Conservation (phyloP, 1,139 yeast genomes). For the Candida freyschussii region DNA sequence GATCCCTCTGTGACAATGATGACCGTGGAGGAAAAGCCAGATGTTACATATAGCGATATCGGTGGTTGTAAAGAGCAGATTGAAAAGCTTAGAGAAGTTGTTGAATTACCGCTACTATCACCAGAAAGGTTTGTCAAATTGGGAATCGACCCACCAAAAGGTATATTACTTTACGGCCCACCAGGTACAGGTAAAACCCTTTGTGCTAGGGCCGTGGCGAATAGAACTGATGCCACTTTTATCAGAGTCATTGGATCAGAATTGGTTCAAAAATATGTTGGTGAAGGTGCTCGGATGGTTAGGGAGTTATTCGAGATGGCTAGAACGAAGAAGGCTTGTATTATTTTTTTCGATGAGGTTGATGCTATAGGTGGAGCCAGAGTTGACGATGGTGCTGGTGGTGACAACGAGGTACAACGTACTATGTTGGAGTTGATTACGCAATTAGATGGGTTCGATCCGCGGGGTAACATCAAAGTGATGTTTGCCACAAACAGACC, state of each 20-base stretch:
- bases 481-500: slow-evolving; percentile 99
- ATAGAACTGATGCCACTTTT: slow-evolving; percentile 97
- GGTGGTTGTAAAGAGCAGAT: slow-evolving; percentile 99
- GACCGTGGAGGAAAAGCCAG: slow-evolving; percentile 99
- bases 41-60: slow-evolving; percentile 83
- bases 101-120: slow-evolving; percentile 86
- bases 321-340: slow-evolving; percentile 94
- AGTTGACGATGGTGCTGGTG: slow-evolving; percentile 99
- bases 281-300: slow-evolving; percentile 99
- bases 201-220: slow-evolving; percentile 98
- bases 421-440: slow-evolving; percentile 98
- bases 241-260: slow-evolving; percentile 98
- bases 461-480: slow-evolving; percentile 96
- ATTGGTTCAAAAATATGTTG: slow-evolving; percentile 95
- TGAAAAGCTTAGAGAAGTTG: slow-evolving; percentile 95
- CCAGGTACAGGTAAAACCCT: slow-evolving; percentile 98
- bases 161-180: slow-evolving; percentile 92
- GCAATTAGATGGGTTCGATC: slow-evolving; percentile 96
- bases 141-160: slow-evolving; percentile 98
- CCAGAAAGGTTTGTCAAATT: slow-evolving; percentile 95
- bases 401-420: slow-evolving; percentile 98
- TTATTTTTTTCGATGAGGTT: slow-evolving; percentile 87
- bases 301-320: slow-evolving; percentile 98
- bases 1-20: slow-evolving; percentile 99
- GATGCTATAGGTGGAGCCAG: slow-evolving; percentile 99